Base-by-base conservation (phyloP, 345 rosid genomes). In the Eucalyptus regnans region DNA sequence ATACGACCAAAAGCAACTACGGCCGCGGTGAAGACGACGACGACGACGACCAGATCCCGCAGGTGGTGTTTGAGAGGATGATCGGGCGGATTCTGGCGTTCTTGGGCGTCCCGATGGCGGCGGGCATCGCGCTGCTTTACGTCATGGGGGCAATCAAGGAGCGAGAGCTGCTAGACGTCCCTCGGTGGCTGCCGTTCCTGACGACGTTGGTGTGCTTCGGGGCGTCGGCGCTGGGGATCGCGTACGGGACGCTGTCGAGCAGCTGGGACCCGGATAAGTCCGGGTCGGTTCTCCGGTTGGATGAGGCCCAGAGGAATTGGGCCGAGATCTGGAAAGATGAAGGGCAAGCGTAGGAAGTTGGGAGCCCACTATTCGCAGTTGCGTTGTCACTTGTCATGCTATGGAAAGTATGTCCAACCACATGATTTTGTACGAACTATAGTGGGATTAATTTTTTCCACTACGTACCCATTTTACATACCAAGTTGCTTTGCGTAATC, bases 321-420 rank as follows among this genome's bases (percentile, higher is more conserved):
- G 96, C 87, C 62, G 98, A 95, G 92, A 93, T 96, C 92, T 96
- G 99, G 99, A 92, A 91, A 62, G 96, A 96, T 86, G 98, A 95
- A 18, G 91, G 91, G 9, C 88, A 88, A 37, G 48, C 87, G 37
- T 44, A 86, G 27, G 50, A 5, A 51, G 3, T 25, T 23, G 87
- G 62, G 41, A 18, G 60, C 60, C 60, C 60, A 16, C 62, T 14
- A 84, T 50, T 15, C 41, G 58, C 25, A n/a, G 41, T 5, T 29
- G 86, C 22, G 9, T 9, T 18, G 52, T 50, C 58, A 29, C 20
- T 9, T 18, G 52, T 50, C 58, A 15, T 33, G 43, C 58, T 86
- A 33, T 86, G 58, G 25, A 29, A 50, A 85, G 23, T 9, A 68
- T 17, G 48, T 76, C 9, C 6, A 76, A 37, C 48, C 27, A 41